Evolutionary conservation across 257 asterid genomes (phyloP).

Genomic region (Plantago major): DNA sequence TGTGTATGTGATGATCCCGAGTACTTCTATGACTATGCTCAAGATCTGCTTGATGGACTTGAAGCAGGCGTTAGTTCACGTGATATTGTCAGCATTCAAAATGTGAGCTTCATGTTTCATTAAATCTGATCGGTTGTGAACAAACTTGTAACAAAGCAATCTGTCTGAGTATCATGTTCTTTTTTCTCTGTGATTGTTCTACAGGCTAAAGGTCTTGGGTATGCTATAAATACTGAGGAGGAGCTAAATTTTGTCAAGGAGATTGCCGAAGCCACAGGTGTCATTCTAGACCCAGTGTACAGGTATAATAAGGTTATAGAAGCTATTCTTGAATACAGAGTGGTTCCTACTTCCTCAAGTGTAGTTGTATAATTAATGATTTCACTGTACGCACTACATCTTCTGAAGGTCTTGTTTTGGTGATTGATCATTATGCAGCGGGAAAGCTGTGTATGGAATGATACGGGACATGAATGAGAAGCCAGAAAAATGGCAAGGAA

Average conservation of each 20-base stretch:
- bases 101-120: constrained; percentile 44
- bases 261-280: constrained; percentile 82
- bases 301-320: constrained; percentile 56
- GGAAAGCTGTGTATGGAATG: constrained; percentile 82
- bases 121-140: not conserved
- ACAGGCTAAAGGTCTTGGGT: constrained; percentile 98
- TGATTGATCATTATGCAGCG: constrained; percentile 39
- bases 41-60: constrained; percentile 81
- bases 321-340: no score
- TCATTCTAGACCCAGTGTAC: constrained; percentile 93
- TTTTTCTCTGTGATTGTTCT: not conserved
- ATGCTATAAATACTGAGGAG: constrained; percentile 80
- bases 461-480: constrained; percentile 68
- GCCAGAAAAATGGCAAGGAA: constrained; percentile 85
- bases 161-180: not conserved
- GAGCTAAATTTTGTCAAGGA: constrained; percentile 81
- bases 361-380: no score
- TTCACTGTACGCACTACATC: no score
- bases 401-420: not conserved
- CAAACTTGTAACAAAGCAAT: not conserved
- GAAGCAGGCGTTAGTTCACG: constrained; percentile 69
- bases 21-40: constrained; percentile 72
- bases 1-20: constrained; percentile 92
- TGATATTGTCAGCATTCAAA: constrained; percentile 64
- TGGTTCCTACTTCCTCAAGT: no score